These are phyloP conservation scores for Ophiostoma pallidulum DNA, from an alignment of 2,329 filamentous ascomycete species.

Conservation along the genomic window DNA sequence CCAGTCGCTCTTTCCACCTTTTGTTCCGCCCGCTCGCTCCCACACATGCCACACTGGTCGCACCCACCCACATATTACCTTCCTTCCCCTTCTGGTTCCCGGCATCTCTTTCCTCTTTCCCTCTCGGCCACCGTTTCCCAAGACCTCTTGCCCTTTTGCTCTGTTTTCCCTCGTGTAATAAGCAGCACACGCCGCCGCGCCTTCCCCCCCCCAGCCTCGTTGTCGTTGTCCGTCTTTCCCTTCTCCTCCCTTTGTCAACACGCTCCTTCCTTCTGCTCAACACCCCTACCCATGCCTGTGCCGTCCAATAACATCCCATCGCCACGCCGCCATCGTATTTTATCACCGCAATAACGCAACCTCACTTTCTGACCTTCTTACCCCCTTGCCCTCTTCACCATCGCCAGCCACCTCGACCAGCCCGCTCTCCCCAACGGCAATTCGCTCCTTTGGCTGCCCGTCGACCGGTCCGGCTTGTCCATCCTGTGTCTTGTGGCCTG, in stretches of 20 bases:
- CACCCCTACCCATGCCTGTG: neutral
- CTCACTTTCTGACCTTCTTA: neutral
- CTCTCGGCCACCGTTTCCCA: neutral
- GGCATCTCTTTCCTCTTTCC: neutral
- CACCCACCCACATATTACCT: neutral
- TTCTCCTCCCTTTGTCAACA: neutral
- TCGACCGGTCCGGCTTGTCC: too few relatives aligned
- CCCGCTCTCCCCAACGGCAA: neutral
- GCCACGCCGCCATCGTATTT: neutral
- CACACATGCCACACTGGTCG: neutral
- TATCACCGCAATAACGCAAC: constrained; percentile 2
- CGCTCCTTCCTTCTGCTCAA: neutral
- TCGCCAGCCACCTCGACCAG: too few relatives aligned
- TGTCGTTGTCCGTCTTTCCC: neutral
- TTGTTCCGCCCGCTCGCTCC: neutral
- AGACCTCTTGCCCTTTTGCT: neutral
- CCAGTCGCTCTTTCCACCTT: constrained; percentile 7
- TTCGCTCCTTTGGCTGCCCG: neutral
- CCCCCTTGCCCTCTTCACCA: neutral
- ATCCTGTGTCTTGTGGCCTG: too few relatives aligned
- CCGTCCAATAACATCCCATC: constrained; percentile 4
- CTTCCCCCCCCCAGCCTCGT: neutral
- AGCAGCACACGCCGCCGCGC: neutral
- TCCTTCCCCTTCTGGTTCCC: too few relatives aligned
- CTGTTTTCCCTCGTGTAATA: neutral